Base-by-base conservation (phyloP, 1,284 basidiomycete species). In the Cryptococcus sp. region DNA sequence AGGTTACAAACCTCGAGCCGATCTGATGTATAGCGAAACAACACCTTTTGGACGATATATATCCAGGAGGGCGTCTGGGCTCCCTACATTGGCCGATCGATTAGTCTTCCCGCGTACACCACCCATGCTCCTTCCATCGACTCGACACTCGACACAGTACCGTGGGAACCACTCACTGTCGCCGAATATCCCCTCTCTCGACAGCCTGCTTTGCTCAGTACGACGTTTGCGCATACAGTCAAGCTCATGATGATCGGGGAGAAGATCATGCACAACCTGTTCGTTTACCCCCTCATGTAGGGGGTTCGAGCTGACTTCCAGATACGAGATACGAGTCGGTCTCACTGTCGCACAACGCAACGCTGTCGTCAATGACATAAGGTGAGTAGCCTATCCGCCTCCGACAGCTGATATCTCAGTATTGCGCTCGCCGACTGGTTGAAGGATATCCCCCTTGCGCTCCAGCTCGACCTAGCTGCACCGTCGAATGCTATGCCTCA, bases 341-440 rank as follows among this genome's bases (percentile, higher is more conserved):
- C 45, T 58, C 44, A 39, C 56, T 7, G 53, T 48, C 5, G 43
- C 59, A 28, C 43, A 51, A 2, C 46, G 47, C 12, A 55, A 56
- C 1, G 58, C 54, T 4, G 48, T 52, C 2, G 54, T 62, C 35
- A 56, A 51, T 47, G 56, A 62, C 43, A 59, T 62, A 39, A 63
- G 60, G 60, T 57, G 37, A 34, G 54, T 43, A 7, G 12, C 19
- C 39, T 11, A 36, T 21, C 35, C 18, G 11, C 21, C 21, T 33
- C 23, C 4, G 22, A 22, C 33, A 39, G 28, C 22, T 25, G n/a
- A 36, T 10, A 2, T 16, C 18, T 50, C n/a, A 84, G 82, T 60
- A 71, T 82, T 16, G 74, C 80, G 52, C 74, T 84, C 11, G 79
- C 80, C 80, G 0, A 82, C 2, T 84, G 82, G 82, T 79, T 80